Evolutionary conservation across 2,329 filamentous ascomycete genomes (phyloP).

Genomic region (Penicillium palitans): DNA sequence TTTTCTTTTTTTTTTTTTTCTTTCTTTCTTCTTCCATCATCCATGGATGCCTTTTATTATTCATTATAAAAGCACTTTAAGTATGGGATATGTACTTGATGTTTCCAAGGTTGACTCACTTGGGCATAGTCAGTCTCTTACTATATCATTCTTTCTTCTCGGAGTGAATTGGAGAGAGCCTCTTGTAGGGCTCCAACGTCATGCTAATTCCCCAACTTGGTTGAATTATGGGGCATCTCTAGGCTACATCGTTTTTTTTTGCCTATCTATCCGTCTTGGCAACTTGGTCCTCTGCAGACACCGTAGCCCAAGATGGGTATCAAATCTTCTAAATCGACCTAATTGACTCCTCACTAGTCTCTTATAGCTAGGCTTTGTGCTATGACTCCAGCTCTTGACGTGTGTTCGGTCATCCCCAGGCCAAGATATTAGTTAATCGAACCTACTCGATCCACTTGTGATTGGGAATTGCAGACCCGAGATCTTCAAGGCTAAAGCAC

Average conservation of each 20-base stretch:
- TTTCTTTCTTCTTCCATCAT: not conserved
- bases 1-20: not conserved
- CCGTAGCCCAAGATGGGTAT: conserved; percentile 10
- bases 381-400: not conserved
- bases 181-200: not conserved
- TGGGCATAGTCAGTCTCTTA: not conserved
- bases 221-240: conserved; percentile 20
- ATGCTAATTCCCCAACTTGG: conserved; percentile 10
- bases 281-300: not conserved
- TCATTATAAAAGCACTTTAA: not conserved
- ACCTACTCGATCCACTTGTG: not conserved
- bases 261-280: conserved; percentile 21
- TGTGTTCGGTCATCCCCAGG: not conserved
- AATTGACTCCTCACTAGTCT: not conserved
- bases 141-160: no score
- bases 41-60: not conserved
- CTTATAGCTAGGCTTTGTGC: not conserved
- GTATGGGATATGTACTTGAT: not conserved
- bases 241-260: conserved; percentile 27
- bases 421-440: not conserved
- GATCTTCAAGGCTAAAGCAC: conserved; percentile 5
- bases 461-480: not conserved
- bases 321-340: conserved; percentile 1
- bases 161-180: not conserved
- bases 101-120: not conserved